Conservation (phyloP, 495 filamentous ascomycete genomes). For the Penicillium atrosanguineum region DNA sequence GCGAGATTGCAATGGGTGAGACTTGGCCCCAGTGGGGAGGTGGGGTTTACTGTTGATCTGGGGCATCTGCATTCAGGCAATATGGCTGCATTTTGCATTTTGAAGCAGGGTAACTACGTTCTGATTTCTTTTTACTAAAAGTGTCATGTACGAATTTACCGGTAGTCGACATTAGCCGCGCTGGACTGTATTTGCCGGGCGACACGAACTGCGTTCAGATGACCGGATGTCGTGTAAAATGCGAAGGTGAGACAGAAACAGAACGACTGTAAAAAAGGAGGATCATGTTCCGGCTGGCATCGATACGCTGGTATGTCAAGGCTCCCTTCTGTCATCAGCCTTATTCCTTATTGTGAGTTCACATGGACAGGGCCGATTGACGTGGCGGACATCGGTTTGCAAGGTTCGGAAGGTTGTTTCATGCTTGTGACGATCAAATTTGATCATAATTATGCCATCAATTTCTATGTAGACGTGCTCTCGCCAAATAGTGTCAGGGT, state of each 20-base stretch:
- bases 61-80: neutral
- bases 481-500: neutral
- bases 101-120: constrained; percentile 6
- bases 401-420: neutral
- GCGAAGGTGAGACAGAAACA: constrained; percentile 18
- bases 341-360: constrained; percentile 23
- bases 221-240: constrained; percentile 22
- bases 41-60: neutral
- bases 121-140: neutral
- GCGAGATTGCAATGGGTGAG: constrained; percentile 20
- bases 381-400: constrained; percentile 25
- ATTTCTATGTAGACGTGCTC: neutral
- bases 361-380: constrained; percentile 24
- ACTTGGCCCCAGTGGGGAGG: constrained; percentile 4
- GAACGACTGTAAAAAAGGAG: neutral
- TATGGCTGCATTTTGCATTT: constrained; percentile 10
- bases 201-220: constrained; percentile 20
- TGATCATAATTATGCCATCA: neutral
- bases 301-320: neutral
- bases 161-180: constrained; percentile 21
- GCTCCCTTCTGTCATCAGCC: constrained; percentile 17
- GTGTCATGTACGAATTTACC: neutral
- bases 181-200: constrained; percentile 5
- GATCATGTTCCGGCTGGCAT: constrained; percentile 7
- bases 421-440: constrained; percentile 13